phyloP scores from a whole-genome alignment of 495 filamentous ascomycete species.

The Penicillium antarcticum region DNA sequence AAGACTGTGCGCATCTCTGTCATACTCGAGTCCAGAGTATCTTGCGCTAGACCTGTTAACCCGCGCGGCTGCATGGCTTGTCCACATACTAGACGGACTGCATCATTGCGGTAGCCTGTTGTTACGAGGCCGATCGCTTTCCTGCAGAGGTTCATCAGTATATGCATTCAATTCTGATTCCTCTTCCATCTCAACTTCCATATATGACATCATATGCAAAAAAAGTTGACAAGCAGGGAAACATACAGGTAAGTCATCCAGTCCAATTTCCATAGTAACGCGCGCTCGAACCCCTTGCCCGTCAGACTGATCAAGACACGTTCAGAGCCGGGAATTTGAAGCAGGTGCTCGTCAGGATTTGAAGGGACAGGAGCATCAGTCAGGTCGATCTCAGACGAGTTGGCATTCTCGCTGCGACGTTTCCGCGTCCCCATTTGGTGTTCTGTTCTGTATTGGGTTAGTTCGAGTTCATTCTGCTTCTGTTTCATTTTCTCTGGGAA shows the following conservation, averaged over 20 bases:
- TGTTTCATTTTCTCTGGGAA: neutral
- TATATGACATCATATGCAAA: too few relatives aligned
- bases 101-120: conserved; percentile 63
- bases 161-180: neutral
- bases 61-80: conserved; percentile 68
- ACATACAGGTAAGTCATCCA: conserved; percentile 60
- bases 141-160: conserved; percentile 24
- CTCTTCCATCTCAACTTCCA: too few relatives aligned
- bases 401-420: conserved; percentile 41
- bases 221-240: neutral
- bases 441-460: conserved; percentile 55
- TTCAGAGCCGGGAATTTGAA: conserved; percentile 57
- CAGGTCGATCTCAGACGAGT: conserved; percentile 17
- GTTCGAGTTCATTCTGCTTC: neutral
- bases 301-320: conserved; percentile 68
- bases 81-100: conserved; percentile 61
- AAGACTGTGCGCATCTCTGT: conserved; percentile 60
- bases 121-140: conserved; percentile 59
- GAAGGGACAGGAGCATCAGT: conserved; percentile 28
- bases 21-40: conserved; percentile 61
- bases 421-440: conserved; percentile 67
- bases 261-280: conserved; percentile 65
- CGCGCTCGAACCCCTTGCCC: conserved; percentile 64
- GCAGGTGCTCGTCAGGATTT: conserved; percentile 41
- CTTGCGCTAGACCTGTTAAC: conserved; percentile 60